Evolutionary conservation across 1,284 basidiomycete species (phyloP), one percentile per base, ranked within the genome.

Genomic region (Cystobasidium sp.): DNA sequence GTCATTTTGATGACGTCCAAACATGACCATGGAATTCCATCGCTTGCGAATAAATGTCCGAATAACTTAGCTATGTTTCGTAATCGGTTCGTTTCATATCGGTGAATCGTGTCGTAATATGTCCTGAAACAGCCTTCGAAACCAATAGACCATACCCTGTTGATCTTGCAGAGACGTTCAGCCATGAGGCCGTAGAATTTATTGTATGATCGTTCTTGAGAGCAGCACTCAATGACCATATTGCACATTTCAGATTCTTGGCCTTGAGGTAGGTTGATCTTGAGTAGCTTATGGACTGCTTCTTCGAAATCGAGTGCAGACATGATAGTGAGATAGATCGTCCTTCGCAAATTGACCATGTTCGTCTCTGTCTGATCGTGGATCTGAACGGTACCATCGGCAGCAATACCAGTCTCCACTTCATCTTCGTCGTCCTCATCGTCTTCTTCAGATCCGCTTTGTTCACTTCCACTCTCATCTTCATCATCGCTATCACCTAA

Each of bases 161-260:
- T 94, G 78, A 99, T 86, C 84, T 97, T 97, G 85, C 92, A 92
- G 84, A 99, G 94, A 12, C 96, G 90, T 83, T 99, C 96, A 68
- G 94, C 94, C 79, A 97, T 88, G 46, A 97, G 88, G 22, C 96
- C 96, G 81, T 96, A 99, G 85, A 97, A 99, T 52, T 88, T 93
- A 10, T 92, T 92, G 83, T 97, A 99, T 0, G 96, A 95, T 5
- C 96, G 91, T 82, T 99, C 96, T 85, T 99, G 96, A 2, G 96
- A 99, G 82, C 96, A 99, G 90, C 96, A 99, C 81, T 99, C 96
- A 83, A 99, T 91, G 75, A 99, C 88, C 96, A 99, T 99, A 86
- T 99, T 98, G 83, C 92, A 90, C 67, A 99, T 84, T 83, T 98
- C 96, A 79, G 94, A 92, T 91, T 98, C 96, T 82, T 96, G 89